phyloP scores from a whole-genome alignment of 129 eudicot genomes.

The Flaveria brownii region DNA sequence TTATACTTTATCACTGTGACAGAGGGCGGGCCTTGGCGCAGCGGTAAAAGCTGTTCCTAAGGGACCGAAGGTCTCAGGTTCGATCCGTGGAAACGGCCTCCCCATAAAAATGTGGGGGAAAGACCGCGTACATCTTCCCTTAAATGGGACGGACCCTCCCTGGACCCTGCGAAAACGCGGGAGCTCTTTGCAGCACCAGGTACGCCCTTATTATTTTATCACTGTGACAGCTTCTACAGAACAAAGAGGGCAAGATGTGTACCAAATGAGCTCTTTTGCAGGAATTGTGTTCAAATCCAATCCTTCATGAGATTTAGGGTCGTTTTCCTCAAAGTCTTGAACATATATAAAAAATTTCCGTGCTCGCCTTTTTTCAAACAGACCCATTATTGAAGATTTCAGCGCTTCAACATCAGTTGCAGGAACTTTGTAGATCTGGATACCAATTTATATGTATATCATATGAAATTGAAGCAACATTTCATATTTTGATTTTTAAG shows the following conservation, averaged over 20 bases:
- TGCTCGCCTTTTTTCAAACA: slow-evolving; percentile 92
- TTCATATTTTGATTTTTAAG: not conserved
- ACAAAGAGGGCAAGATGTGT: slow-evolving; percentile 20
- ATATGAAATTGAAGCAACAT: slow-evolving; percentile 8
- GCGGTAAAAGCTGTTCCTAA: too few species aligned
- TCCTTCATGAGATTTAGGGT: slow-evolving; percentile 87
- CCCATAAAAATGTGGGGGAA: too few species aligned
- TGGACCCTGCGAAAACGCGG: too few species aligned
- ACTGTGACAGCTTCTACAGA: not conserved
- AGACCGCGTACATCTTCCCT: too few species aligned
- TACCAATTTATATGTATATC: slow-evolving; percentile 19
- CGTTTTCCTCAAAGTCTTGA: slow-evolving; percentile 79
- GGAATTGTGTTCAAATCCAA: slow-evolving; percentile 61
- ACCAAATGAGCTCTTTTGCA: slow-evolving; percentile 75
- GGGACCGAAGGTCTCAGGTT: too few species aligned
- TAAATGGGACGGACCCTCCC: too few species aligned
- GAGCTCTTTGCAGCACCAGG: too few species aligned
- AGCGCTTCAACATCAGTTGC: slow-evolving; percentile 95
- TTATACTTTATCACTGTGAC: not conserved
- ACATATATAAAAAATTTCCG: slow-evolving; percentile 84
- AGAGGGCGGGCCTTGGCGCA: too few species aligned
- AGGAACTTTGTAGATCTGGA: slow-evolving; percentile 85
- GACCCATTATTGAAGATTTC: slow-evolving; percentile 86
- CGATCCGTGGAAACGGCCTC: too few species aligned
- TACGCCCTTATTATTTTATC: too few species aligned